Conservation (phyloP, 108 stramenopile genomes). For the Parietichytrium sp. region DNA sequence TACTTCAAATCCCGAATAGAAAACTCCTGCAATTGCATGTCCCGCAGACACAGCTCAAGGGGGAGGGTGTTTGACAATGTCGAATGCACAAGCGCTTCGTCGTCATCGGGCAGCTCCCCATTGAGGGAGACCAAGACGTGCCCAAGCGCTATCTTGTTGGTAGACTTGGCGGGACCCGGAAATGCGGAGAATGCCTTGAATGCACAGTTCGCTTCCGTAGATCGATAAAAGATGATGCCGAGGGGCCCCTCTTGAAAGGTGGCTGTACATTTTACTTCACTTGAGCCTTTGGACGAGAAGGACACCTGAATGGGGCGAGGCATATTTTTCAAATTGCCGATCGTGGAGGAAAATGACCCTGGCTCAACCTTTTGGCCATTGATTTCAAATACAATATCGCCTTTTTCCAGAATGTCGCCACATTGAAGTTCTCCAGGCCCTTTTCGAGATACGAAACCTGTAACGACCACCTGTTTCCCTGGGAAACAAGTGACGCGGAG, state of each 20-base stretch:
- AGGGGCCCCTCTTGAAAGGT: conserved; percentile 19
- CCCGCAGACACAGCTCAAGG: too few relatives aligned
- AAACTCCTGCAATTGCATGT: too few relatives aligned
- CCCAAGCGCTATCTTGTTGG: background rate
- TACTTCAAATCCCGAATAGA: too few relatives aligned
- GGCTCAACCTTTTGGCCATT: background rate
- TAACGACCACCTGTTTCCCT: background rate
- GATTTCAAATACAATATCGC: background rate
- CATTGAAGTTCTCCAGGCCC: conserved; percentile 17
- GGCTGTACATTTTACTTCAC: background rate
- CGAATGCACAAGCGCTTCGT: too few relatives aligned
- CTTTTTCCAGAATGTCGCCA: background rate
- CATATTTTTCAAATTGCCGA: background rate
- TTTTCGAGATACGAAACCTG: background rate
- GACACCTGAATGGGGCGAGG: background rate
- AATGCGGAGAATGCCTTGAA: conserved; percentile 13
- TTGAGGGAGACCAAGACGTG: background rate
- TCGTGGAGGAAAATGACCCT: background rate
- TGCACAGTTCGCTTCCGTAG: background rate
- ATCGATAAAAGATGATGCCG: conserved; percentile 14
- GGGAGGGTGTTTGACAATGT: too few relatives aligned
- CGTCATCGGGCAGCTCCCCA: background rate
- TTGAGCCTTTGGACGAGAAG: background rate
- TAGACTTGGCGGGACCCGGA: background rate
- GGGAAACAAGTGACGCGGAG: conserved; percentile 1